These are phyloP conservation scores for Lachancea kluyveri DNA, from an alignment of 805 yeast genomes.

Conservation along the genomic window DNA sequence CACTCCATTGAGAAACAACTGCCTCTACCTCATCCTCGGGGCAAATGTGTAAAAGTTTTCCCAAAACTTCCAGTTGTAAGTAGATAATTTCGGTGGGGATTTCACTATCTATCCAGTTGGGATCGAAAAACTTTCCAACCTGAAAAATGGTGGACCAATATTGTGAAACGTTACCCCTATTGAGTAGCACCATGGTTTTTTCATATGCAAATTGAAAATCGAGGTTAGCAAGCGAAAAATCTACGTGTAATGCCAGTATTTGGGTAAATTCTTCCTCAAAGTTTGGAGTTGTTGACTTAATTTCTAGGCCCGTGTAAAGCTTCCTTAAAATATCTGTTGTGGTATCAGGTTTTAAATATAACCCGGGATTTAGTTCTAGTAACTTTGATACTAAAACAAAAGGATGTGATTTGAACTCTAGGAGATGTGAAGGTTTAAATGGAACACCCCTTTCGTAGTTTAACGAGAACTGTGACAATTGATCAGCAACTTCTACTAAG, in stretches of 20 bases:
- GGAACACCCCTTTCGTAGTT: conserved; percentile 31
- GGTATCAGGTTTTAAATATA: conserved; percentile 41
- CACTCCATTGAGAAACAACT: conserved; percentile 60
- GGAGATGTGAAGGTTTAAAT: conserved; percentile 35
- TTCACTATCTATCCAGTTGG: conserved; percentile 37
- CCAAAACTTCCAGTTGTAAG: conserved; percentile 49
- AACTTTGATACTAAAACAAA: conserved; percentile 35
- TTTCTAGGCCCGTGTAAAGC: conserved; percentile 36
- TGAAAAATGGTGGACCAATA: conserved; percentile 74
- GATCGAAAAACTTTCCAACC: conserved; percentile 53
- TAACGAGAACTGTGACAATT: conserved; percentile 26
- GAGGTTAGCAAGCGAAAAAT: conserved; percentile 54
- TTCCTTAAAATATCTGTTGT: conserved; percentile 37
- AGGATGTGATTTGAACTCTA: conserved; percentile 29
- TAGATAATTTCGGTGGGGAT: conserved; percentile 34
- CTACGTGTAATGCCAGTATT: conserved; percentile 49
- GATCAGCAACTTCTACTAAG: conserved; percentile 26
- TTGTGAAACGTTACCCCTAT: conserved; percentile 19
- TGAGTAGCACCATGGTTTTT: conserved; percentile 35
- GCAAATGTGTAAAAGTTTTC: conserved; percentile 45
- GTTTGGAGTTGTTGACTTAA: conserved; percentile 9
- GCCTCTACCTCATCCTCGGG: conserved; percentile 49
- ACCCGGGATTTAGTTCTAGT: conserved; percentile 47
- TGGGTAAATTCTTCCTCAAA: conserved; percentile 13
- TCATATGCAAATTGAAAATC: conserved; percentile 56